Base-by-base conservation (phyloP, 768 basidiomycete species). In the Suillus occidentalis region DNA sequence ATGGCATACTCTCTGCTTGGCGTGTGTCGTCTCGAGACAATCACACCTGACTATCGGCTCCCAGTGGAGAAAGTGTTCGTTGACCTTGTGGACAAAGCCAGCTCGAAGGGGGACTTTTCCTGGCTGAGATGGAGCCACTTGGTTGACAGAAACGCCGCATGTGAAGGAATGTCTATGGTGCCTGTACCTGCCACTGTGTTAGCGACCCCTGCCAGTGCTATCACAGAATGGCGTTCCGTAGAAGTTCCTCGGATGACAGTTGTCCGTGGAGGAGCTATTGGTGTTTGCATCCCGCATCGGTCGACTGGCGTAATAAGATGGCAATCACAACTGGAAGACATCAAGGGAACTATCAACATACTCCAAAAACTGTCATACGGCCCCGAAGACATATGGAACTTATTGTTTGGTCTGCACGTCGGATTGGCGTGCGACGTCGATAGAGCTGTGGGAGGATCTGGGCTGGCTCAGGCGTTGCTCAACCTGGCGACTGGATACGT, bases 1-100 rank as follows among this genome's bases (percentile, higher is more conserved):
- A 62, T 62, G 61, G 61, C 8, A n/a, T 62, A 62, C 45, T 62
- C 61, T 52, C 45, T 62, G 20, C 61, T 62, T 62, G 61, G 61
- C 3, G 47, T 62, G 28, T 62, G 61, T 62, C 61, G 34, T 62
- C 61, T 62, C 25, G 61, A 62, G 43, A 25, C 61, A 10, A 53
- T 62, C 7, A 52, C 14, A 25, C 61, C 61, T 52, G 45, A 62
- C 47, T 62, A 62, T 52, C 61, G 34, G 34, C 61, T 52, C 4
- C 34, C 47, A 13, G 34, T 49, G 34, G 47, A 53, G 47, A 50
- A 53, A 62, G 45, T 62, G 34, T 62, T 62, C 16, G n/a, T 34
- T 13, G 61, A 62, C 13, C 45, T 62, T 36, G 61, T 62, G 61
- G 61, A 62, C 34, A 53, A 52, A 62, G 61, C 61, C 47, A 50